Percentiles rank a stretch among this genome's conserved stretches.
Conservation (phyloP, 495 filamentous ascomycete genomes). For the Trichocladium uniseriatum region DNA sequence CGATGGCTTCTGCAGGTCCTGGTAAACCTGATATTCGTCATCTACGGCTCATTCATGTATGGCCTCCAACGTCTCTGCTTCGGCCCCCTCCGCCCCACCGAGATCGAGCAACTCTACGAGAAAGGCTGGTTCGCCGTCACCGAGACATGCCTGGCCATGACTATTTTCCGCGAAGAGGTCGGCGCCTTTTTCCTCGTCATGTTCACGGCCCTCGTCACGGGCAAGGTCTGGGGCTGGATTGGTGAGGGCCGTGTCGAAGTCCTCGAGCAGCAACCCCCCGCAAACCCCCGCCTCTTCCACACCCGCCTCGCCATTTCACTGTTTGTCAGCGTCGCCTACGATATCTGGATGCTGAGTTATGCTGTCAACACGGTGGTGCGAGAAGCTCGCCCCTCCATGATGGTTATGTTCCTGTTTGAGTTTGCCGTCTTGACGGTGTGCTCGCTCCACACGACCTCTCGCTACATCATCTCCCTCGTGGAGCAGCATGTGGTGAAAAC, state of each 20-base stretch:
- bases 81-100: slow-evolving; percentile 81
- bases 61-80: slow-evolving; percentile 85
- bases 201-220: slow-evolving; percentile 85
- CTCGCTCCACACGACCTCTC: slow-evolving; percentile 65
- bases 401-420: slow-evolving; percentile 99
- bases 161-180: slow-evolving; percentile 93
- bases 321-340: slow-evolving; percentile 63
- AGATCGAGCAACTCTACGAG: slow-evolving; percentile 94
- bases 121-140: slow-evolving; percentile 96
- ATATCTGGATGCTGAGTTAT: slow-evolving; percentile 68
- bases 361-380: slow-evolving; percentile 72
- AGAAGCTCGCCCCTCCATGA: slow-evolving; percentile 87
- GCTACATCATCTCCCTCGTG: slow-evolving; percentile 70
- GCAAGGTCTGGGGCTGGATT: slow-evolving; percentile 98
- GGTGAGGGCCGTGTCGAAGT: slow-evolving; percentile 89
- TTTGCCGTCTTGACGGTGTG: slow-evolving; percentile 78
- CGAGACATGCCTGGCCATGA: slow-evolving; percentile 96
- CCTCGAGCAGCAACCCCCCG: slow-evolving; percentile 88
- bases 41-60: slow-evolving; percentile 67
- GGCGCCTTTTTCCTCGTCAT: slow-evolving; percentile 91
- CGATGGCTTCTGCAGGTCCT: slow-evolving; percentile 52
- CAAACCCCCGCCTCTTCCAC: slow-evolving; percentile 86
- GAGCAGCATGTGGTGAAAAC: slow-evolving; percentile 65
- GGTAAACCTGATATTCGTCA: slow-evolving; percentile 74
- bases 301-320: slow-evolving; percentile 70